Evolutionary conservation across 768 basidiomycete species (phyloP), one percentile per base, ranked within the genome.

Genomic region (Ephemerocybe angulata): DNA sequence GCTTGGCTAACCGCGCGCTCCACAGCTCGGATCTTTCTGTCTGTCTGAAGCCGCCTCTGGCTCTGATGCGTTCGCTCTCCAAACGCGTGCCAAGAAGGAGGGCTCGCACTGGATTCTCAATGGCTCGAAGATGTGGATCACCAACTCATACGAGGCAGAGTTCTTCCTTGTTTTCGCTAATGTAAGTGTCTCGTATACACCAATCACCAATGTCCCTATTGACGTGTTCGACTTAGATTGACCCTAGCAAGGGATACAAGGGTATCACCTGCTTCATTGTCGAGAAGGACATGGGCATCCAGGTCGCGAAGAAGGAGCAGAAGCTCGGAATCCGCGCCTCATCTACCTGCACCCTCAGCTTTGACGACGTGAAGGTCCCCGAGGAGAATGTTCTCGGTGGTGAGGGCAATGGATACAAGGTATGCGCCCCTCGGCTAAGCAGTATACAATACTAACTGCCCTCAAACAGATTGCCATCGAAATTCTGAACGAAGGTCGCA

Each of bases 111-210:
- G 88, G 82, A 74, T 93, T 28, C 68, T 99, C 51, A 95, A 93
- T 62, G 97, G 97, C n/a, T 91, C 92, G 53, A 99, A 99, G 77
- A 95, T 96, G 94, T 97, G 94, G 94, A 97, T 98, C 56, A 96
- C 94, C 24, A 98, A 98, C 72, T 95, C 93, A 0, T 81, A 84
- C 55, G 93, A 95, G 70, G 93, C 93, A 1, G 90, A 93, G 43
- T 79, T 95, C 37, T 90, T 90, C 76, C 85, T 96, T 61, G 90
- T 98, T 47, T 98, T 99, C 58, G 97, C 97, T 50, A 99, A 92
- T 58, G 92, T 93, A 54, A 56, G 82, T 67, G 33, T 19, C 43
- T 29, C 15, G 55, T 50, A 40, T 15, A n/a, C 19, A 22, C 30
- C 19, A 22, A 42, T 28, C 6, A 27, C 8, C n/a, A n/a, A 4